Evolutionary conservation across 352 stramenopile species (phyloP).

Genomic region (Phytopythium helicoides): DNA sequence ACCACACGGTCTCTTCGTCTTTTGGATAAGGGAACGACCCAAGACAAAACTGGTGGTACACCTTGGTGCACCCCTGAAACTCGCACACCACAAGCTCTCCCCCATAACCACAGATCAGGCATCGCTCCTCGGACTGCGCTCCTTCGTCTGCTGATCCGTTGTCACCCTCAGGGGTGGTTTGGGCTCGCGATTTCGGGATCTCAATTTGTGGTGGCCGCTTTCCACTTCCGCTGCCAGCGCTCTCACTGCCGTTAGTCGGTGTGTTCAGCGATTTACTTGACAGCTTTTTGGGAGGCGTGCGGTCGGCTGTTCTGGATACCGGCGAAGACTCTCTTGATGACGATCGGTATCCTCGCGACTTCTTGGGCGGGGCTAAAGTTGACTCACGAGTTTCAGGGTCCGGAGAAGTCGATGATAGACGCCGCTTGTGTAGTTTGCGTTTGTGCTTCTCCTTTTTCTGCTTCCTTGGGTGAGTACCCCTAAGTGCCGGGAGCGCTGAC

Average conservation of each 20-base stretch:
- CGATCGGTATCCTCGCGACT: conserved; percentile 33
- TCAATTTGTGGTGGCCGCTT: conserved; percentile 44
- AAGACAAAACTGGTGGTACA: conserved; percentile 87
- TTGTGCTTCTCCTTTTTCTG: conserved; percentile 49
- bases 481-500: conserved; percentile 9
- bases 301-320: conserved; percentile 19
- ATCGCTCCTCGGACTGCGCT: conserved; percentile 73
- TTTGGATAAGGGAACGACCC: conserved; percentile 76
- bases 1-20: conserved; percentile 79
- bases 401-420: conserved; percentile 39
- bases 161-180: conserved; percentile 29
- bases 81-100: conserved; percentile 85
- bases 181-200: conserved; percentile 30
- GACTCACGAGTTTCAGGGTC: conserved; percentile 21
- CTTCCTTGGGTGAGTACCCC: conserved; percentile 56
- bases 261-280: neutral
- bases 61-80: conserved; percentile 77
- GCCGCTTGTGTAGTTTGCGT: conserved; percentile 56
- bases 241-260: neutral
- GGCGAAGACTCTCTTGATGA: conserved; percentile 46
- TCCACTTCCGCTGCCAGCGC: conserved; percentile 6
- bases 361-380: conserved; percentile 33
- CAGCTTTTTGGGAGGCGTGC: conserved; percentile 30
- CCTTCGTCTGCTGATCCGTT: conserved; percentile 34
- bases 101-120: conserved; percentile 74